Conservation (phyloP, 202 grass and related monocot species). For the Dendrocalamus latiflorus region DNA sequence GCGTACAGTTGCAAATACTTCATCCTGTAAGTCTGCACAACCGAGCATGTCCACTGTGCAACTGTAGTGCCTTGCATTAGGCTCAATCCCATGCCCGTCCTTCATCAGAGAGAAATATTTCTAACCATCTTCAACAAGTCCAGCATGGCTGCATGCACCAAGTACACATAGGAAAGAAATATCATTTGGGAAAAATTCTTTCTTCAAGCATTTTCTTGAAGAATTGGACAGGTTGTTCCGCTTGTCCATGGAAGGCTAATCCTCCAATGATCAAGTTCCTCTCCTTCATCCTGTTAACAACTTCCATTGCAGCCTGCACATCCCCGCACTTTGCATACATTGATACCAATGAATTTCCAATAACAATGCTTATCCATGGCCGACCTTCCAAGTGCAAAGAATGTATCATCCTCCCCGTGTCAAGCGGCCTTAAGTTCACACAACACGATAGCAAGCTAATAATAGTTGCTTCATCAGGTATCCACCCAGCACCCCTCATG, state of each 20-base stretch:
- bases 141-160: conserved; percentile 55
- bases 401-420: conserved; percentile 34
- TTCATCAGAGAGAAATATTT: conserved; percentile 40
- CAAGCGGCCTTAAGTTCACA: conserved; percentile 19
- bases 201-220: conserved; percentile 48
- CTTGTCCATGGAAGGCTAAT: conserved; percentile 52
- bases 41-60: conserved; percentile 54
- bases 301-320: too few relatives aligned
- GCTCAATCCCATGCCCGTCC: conserved; percentile 21
- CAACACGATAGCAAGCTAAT: conserved; percentile 43
- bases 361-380: not conserved
- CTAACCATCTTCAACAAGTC: conserved; percentile 44
- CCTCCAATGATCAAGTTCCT: conserved; percentile 48
- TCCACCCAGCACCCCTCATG: conserved; percentile 25
- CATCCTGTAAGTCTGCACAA: conserved; percentile 34
- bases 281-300: too few relatives aligned
- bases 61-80: conserved; percentile 49
- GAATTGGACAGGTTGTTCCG: conserved; percentile 19
- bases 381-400: conserved; percentile 19
- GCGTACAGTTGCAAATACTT: conserved; percentile 39
- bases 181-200: conserved; percentile 32
- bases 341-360: too few relatives aligned
- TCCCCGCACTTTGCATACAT: too few relatives aligned
- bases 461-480: conserved; percentile 42
- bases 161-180: conserved; percentile 44